These are phyloP conservation scores for Flammula alnicola DNA, from an alignment of 1,284 basidiomycete genomes.

Conservation along the genomic window DNA sequence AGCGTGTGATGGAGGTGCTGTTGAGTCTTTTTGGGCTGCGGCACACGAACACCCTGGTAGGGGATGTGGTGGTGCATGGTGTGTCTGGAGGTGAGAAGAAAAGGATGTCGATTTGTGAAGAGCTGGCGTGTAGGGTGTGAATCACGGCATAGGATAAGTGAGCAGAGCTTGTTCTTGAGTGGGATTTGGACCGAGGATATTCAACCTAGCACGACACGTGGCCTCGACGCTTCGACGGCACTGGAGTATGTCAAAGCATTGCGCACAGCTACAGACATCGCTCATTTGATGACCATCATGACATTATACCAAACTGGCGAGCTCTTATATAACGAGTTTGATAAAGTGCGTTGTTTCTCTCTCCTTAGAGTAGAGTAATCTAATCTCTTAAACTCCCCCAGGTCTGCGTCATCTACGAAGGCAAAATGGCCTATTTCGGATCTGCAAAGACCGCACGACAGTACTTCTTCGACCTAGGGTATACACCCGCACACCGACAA, in stretches of 20 bases:
- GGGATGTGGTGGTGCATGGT: slow-evolving; percentile 73
- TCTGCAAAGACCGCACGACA: slow-evolving; percentile 59
- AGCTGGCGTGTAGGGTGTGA: slow-evolving; percentile 59
- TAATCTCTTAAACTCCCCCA: too few relatives aligned
- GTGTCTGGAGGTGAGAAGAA: slow-evolving; percentile 84
- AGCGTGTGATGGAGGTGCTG: slow-evolving; percentile 54
- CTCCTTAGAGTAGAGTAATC: too few relatives aligned
- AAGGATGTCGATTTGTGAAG: slow-evolving; percentile 78
- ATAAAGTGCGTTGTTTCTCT: too few relatives aligned
- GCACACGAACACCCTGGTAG: slow-evolving; percentile 66
- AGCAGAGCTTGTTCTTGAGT: slow-evolving; percentile 53
- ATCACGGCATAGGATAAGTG: slow-evolving; percentile 79
- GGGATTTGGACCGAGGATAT: slow-evolving; percentile 39
- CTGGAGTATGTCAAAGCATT: slow-evolving; percentile 69
- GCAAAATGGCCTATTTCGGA: slow-evolving; percentile 77
- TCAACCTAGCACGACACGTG: slow-evolving; percentile 51
- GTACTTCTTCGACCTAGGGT: slow-evolving; percentile 72
- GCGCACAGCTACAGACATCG: slow-evolving; percentile 63
- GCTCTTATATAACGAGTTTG: slow-evolving; percentile 61
- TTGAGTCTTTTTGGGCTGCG: slow-evolving; percentile 72
- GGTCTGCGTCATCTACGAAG: slow-evolving; percentile 61
- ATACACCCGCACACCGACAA: slow-evolving; percentile 42
- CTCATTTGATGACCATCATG: slow-evolving; percentile 59
- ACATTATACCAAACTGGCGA: slow-evolving; percentile 78
- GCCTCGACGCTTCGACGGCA: slow-evolving; percentile 71